Percentiles rank a stretch among this genome's conserved stretches.
phyloP scores from a whole-genome alignment of 768 basidiomycete species.

The Daedaleopsis sinensis region DNA sequence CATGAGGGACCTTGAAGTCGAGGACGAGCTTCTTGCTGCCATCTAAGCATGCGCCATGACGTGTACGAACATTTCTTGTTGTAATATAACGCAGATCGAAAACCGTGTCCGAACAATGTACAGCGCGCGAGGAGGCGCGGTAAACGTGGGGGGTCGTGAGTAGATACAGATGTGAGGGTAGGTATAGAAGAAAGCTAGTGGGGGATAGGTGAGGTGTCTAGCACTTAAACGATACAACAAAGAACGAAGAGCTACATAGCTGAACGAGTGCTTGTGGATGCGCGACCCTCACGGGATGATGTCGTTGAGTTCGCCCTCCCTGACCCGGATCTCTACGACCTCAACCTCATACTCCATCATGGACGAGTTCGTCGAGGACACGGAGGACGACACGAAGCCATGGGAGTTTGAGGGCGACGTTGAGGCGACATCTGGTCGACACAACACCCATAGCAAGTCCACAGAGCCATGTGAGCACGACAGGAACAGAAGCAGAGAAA shows the following conservation, averaged over 20 bases:
- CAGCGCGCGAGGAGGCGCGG: conserved; percentile 4
- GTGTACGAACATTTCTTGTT: neutral
- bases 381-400: conserved; percentile 68
- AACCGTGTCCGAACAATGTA: conserved; percentile 10
- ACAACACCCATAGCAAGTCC: conserved; percentile 14
- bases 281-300: conserved; percentile 59
- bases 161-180: neutral
- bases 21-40: conserved; percentile 63
- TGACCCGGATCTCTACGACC: conserved; percentile 85
- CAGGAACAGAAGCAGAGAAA: conserved; percentile 21
- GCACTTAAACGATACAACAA: conserved; percentile 15
- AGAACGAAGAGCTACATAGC: conserved; percentile 13
- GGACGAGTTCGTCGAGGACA: conserved; percentile 66
- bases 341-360: conserved; percentile 82
- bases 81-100: neutral
- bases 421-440: conserved; percentile 68
- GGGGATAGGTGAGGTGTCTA: conserved; percentile 17
- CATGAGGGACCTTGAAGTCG: conserved; percentile 62
- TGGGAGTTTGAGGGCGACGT: conserved; percentile 76
- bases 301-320: conserved; percentile 74
- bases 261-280: conserved; percentile 2
- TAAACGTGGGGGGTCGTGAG: neutral
- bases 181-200: conserved; percentile 15
- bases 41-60: conserved; percentile 25
- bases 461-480: conserved; percentile 24